These are phyloP conservation scores for Areca catechu DNA, from an alignment of 176 grass and related monocot species.

Conservation along the genomic window DNA sequence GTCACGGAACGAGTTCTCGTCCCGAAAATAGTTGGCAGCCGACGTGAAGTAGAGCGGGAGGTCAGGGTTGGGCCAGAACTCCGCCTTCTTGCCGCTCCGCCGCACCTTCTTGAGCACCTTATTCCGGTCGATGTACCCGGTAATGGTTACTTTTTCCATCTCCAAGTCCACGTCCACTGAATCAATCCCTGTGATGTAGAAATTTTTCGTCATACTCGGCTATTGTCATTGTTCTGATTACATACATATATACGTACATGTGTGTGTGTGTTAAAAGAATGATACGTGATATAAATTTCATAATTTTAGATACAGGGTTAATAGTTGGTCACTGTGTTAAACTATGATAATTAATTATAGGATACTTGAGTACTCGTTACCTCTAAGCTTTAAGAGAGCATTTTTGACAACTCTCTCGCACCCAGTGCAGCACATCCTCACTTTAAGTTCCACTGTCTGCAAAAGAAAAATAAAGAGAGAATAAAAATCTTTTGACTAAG, in stretches of 20 bases:
- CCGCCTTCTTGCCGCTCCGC: conserved; percentile 12
- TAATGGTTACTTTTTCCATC: conserved; percentile 7
- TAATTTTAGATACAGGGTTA: too few species aligned
- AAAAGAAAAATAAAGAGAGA: not conserved
- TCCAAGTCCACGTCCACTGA: conserved; percentile 53
- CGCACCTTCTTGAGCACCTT: conserved; percentile 9
- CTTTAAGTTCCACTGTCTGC: conserved; percentile 83
- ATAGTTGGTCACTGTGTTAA: too few species aligned
- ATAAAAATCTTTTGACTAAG: not conserved
- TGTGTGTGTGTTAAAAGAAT: too few species aligned
- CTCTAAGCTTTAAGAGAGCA: conserved; percentile 53
- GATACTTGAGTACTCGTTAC: conserved; percentile 9
- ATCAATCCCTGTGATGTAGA: conserved; percentile 35
- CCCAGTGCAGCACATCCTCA: conserved; percentile 70
- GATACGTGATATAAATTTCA: too few species aligned
- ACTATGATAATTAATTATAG: too few species aligned
- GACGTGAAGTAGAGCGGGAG: conserved; percentile 9
- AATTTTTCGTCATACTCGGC: too few species aligned
- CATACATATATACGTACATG: too few species aligned
- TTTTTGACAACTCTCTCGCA: conserved; percentile 53
- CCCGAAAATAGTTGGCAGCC: conserved; percentile 47
- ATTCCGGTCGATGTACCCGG: conserved; percentile 1
- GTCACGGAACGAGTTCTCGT: conserved; percentile 73
- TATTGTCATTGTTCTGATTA: too few species aligned
- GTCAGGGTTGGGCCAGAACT: conserved; percentile 13